A percentile compares a stretch with the other conserved stretches of the same genome.
These are phyloP conservation scores for Adansonia grandidieri DNA, from an alignment of 441 rosid genomes.

Conservation along the genomic window DNA sequence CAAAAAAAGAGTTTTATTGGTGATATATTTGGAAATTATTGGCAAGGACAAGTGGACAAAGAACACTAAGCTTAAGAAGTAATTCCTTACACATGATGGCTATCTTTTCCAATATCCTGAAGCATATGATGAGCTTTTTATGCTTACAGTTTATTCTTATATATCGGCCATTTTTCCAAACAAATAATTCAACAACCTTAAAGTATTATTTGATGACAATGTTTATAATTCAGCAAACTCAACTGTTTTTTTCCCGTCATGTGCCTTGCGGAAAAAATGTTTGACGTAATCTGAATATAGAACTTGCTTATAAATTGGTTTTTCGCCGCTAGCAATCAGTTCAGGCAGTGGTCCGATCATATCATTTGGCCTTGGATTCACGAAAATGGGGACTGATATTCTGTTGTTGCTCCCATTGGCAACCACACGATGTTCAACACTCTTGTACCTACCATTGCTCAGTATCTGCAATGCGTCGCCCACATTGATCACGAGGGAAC, in stretches of 20 bases:
- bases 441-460: slow-evolving; percentile 48
- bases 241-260: slow-evolving; percentile 3
- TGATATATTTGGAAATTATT: too few relatives aligned
- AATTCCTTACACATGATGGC: too few relatives aligned
- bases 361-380: slow-evolving; percentile 25
- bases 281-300: slow-evolving; percentile 40
- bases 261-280: neutral
- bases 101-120: too few relatives aligned
- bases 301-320: slow-evolving; percentile 36
- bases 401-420: slow-evolving; percentile 36
- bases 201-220: too few relatives aligned
- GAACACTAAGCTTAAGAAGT: too few relatives aligned
- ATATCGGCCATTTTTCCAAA: too few relatives aligned
- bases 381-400: slow-evolving; percentile 5
- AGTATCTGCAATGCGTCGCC: slow-evolving; percentile 52
- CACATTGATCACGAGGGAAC: slow-evolving; percentile 49
- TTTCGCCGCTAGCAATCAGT: slow-evolving; percentile 33
- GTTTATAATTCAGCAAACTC: neutral
- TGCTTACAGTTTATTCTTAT: too few relatives aligned
- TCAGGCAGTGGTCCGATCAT: slow-evolving; percentile 40
- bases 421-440: slow-evolving; percentile 51
- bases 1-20: too few relatives aligned
- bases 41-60: too few relatives aligned
- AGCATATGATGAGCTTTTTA: too few relatives aligned
- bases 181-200: too few relatives aligned